Conservation (phyloP, 2,329 filamentous ascomycete species). For the Pestalotiopsis sp. region DNA sequence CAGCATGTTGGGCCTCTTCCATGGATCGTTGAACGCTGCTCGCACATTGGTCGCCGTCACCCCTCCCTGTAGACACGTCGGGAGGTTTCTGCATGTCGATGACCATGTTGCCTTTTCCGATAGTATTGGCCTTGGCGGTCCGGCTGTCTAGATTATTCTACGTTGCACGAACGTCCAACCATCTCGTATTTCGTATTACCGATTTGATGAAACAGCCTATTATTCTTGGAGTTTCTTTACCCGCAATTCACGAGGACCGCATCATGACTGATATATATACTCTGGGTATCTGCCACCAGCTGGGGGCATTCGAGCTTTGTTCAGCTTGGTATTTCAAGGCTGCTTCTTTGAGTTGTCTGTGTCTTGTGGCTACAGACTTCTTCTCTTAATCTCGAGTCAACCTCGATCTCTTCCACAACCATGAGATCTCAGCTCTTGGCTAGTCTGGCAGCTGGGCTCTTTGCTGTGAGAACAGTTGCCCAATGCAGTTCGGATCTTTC, state of each 20-base stretch:
- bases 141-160: background rate
- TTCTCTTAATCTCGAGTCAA: background rate
- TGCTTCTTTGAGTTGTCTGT: background rate
- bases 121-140: background rate
- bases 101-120: background rate
- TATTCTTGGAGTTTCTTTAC: background rate
- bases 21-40: background rate
- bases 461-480: background rate
- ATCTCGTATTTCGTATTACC: conserved; percentile 11
- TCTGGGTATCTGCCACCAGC: background rate
- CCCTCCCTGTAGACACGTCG: background rate
- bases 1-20: background rate
- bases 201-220: conserved; percentile 6
- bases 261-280: background rate
- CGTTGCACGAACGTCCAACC: background rate
- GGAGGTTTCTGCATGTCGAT: background rate
- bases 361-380: background rate
- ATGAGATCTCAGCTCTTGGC: background rate
- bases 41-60: background rate
- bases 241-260: background rate
- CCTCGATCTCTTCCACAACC: too few species aligned
- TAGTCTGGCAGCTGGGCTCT: conserved; percentile 4
- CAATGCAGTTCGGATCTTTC: conserved; percentile 14
- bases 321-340: background rate
- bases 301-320: background rate